Percentiles rank a stretch among this genome's conserved stretches.
phyloP scores from a whole-genome alignment of 257 asterid genomes.

The Solanum bulbocastanum region DNA sequence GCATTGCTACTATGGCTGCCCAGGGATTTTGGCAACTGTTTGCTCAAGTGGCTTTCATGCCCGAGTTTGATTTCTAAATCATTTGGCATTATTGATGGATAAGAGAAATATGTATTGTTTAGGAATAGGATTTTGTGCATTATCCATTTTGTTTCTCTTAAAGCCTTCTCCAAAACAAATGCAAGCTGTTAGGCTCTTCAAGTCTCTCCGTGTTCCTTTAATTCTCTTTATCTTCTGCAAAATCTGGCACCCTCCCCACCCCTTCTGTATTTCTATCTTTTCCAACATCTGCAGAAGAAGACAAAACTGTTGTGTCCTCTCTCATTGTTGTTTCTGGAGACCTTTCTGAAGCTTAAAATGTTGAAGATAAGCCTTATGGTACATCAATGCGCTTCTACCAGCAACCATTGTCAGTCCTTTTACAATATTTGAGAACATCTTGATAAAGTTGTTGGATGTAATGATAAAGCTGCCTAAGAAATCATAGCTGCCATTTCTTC shows the following conservation, averaged over 20 bases:
- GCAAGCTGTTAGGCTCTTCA: not conserved
- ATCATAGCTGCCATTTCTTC: not conserved
- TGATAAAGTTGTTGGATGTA: not conserved
- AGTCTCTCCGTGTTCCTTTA: not conserved
- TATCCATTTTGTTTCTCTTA: not conserved
- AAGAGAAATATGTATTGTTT: not conserved
- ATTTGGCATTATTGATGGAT: not conserved
- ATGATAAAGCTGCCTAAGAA: not conserved
- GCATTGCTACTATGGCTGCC: not conserved
- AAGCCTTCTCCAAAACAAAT: not conserved
- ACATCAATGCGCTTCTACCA: not conserved
- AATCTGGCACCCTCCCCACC: not conserved
- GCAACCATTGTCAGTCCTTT: not conserved
- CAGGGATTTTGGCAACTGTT: not conserved
- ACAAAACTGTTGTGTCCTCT: not conserved
- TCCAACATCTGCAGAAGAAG: not conserved
- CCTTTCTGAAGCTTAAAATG: not conserved
- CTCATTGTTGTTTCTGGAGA: not conserved
- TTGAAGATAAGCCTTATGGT: not conserved
- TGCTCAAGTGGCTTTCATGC: not conserved
- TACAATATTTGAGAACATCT: not conserved
- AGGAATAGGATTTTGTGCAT: not conserved
- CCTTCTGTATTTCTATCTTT: not conserved
- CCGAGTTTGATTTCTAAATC: not conserved
- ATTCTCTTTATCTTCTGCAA: not conserved